These are phyloP conservation scores for Filobasidium uniguttulatum DNA, from an alignment of 1,284 basidiomycete genomes.

Conservation along the genomic window DNA sequence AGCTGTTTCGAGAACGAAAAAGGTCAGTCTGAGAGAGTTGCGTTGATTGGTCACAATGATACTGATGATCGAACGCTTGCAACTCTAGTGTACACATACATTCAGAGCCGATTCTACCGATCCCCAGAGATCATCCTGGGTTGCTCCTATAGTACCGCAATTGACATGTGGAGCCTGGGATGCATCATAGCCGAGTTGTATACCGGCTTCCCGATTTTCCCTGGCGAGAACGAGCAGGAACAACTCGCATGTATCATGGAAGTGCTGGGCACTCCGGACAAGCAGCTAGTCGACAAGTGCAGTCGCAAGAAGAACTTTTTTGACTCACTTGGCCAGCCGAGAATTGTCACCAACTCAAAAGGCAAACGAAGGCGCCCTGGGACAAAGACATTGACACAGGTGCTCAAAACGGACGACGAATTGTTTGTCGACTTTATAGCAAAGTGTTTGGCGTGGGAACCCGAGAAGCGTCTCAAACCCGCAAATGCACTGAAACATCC, in stretches of 20 bases:
- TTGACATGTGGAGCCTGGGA: conserved; percentile 98
- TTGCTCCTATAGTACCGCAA: conserved; percentile 80
- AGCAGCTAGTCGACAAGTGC: conserved; percentile 84
- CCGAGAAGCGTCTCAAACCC: conserved; percentile 87
- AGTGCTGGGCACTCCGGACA: conserved; percentile 87
- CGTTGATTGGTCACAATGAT: not conserved
- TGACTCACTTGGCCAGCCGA: conserved; percentile 80
- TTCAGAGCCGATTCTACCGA: conserved; percentile 96
- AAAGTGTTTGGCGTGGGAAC: conserved; percentile 96
- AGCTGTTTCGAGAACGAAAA: conserved; percentile 98
- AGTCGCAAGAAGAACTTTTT: conserved; percentile 93
- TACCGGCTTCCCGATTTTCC: conserved; percentile 98
- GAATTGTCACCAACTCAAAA: conserved; percentile 92
- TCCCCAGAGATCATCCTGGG: conserved; percentile 96
- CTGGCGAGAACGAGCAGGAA: conserved; percentile 98
- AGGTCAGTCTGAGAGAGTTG: conserved; percentile 45
- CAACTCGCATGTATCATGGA: conserved; percentile 99
- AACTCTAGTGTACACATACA: conserved; percentile 86
- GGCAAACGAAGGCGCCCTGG: conserved; percentile 81
- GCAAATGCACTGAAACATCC: conserved; percentile 84
- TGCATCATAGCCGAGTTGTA: conserved; percentile 95
- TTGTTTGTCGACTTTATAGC: conserved; percentile 57
- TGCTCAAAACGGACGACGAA: conserved; percentile 66
- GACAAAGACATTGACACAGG: conserved; percentile 75
- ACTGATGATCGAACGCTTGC: not conserved